phyloP scores from a whole-genome alignment of 2,329 filamentous ascomycete species.

The Cladosporium sp. region DNA sequence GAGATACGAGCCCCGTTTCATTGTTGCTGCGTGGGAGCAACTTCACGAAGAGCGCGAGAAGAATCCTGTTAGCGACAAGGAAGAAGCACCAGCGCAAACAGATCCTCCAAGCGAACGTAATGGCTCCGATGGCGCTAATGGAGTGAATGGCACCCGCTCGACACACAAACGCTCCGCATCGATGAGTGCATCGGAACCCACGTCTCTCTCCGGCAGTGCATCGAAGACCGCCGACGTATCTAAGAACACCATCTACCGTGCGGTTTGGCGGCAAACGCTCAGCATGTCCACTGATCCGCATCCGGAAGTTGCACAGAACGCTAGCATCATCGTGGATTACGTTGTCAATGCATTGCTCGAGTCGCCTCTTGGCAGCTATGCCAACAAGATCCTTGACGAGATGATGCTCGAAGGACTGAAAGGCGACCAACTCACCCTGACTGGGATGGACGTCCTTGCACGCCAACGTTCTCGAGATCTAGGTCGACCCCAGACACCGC shows the following conservation, averaged over 20 bases:
- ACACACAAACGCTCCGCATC: constrained; percentile 36
- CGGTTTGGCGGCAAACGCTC: constrained; percentile 89
- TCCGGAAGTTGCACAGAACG: constrained; percentile 84
- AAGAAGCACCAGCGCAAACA: constrained; percentile 10
- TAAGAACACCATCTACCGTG: constrained; percentile 85
- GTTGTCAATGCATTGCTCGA: constrained; percentile 73
- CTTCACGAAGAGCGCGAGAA: constrained; percentile 64
- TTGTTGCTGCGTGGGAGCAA: constrained; percentile 89
- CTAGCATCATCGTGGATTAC: constrained; percentile 79
- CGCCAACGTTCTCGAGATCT: constrained; percentile 45
- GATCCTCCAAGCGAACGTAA: constrained; percentile 10
- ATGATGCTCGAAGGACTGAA: constrained; percentile 41
- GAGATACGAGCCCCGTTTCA: constrained; percentile 86
- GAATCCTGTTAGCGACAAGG: constrained; percentile 19
- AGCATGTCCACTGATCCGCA: constrained; percentile 92
- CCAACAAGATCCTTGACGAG: constrained; percentile 70
- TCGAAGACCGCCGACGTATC: constrained; percentile 46
- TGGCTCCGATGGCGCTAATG: constrained; percentile 6
- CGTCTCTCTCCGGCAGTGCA: constrained; percentile 39
- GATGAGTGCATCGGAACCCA: constrained; percentile 48
- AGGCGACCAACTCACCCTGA: constrained; percentile 24
- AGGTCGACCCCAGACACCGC: constrained; percentile 42
- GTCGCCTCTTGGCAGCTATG: constrained; percentile 68
- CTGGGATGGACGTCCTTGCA: constrained; percentile 20
- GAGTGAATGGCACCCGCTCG: constrained; percentile 16